These are phyloP conservation scores for Paraleonurus japonicus DNA, from an alignment of 257 asterid genomes.

Conservation along the genomic window DNA sequence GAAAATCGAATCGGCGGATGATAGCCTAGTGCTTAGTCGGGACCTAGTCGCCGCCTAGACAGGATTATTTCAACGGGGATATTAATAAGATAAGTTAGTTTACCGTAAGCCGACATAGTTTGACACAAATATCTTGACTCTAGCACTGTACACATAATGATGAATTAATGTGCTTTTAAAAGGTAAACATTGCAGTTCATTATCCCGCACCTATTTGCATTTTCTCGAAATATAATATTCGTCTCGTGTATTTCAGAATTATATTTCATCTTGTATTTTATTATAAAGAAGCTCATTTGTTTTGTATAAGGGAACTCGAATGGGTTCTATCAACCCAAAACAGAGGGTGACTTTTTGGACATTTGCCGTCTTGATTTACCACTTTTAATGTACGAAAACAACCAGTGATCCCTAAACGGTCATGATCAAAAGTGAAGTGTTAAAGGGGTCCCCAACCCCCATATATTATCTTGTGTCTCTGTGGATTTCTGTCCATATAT, in stretches of 20 bases:
- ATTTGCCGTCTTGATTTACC: constrained; percentile 19
- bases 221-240: background rate
- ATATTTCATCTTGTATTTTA: background rate
- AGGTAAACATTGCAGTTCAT: background rate
- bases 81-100: too few relatives aligned
- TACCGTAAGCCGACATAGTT: background rate
- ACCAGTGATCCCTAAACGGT: constrained; percentile 9
- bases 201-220: background rate
- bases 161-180: background rate
- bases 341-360: constrained; percentile 1
- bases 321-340: background rate
- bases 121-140: background rate
- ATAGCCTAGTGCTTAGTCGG: too few relatives aligned
- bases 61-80: too few relatives aligned
- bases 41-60: too few relatives aligned
- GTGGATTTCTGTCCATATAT: constrained; percentile 25
- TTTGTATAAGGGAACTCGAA: background rate
- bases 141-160: background rate
- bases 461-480: constrained; percentile 21
- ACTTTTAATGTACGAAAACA: constrained; percentile 19
- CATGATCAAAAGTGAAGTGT: constrained; percentile 6
- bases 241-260: background rate
- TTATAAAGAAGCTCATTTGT: background rate
- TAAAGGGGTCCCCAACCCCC: background rate
- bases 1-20: too few relatives aligned